Evolutionary conservation across 2,329 filamentous ascomycete genomes (phyloP).

Genomic region (Talaromyces sp.): DNA sequence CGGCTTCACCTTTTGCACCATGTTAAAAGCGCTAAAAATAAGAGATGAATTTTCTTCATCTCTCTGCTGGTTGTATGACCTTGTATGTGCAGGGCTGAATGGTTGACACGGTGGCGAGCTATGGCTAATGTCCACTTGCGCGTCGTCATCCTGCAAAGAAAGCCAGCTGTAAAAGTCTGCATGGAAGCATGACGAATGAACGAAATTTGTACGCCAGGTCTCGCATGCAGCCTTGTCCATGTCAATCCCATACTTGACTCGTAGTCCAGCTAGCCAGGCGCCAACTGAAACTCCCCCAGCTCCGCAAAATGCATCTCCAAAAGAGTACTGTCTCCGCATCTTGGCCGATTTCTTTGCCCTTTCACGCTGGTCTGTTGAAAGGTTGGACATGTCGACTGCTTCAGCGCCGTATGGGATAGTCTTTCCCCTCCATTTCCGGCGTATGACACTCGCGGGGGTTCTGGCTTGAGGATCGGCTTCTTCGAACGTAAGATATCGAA

Average conservation of each 20-base stretch:
- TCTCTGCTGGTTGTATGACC: constrained; percentile 44
- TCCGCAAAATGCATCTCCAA: constrained; percentile 71
- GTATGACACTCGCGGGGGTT: constrained; percentile 24
- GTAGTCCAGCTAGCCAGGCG: constrained; percentile 59
- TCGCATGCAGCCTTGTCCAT: constrained; percentile 55
- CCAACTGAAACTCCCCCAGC: constrained; percentile 70
- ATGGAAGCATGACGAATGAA: constrained; percentile 33
- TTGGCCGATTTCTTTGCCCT: neutral
- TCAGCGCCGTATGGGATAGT: constrained; percentile 34
- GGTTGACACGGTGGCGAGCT: constrained; percentile 75
- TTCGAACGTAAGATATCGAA: constrained; percentile 32
- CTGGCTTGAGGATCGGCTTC: constrained; percentile 33
- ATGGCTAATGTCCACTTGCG: constrained; percentile 67
- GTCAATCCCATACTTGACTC: constrained; percentile 64
- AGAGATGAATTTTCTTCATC: constrained; percentile 68
- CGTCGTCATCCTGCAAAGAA: constrained; percentile 29
- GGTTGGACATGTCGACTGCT: neutral
- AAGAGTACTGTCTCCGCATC: constrained; percentile 53
- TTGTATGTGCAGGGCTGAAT: constrained; percentile 71
- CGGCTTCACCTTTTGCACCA: constrained; percentile 61
- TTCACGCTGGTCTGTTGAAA: neutral
- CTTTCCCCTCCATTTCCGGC: constrained; percentile 34
- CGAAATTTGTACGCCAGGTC: constrained; percentile 62
- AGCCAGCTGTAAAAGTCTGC: constrained; percentile 49
- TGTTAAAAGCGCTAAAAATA: constrained; percentile 47